phyloP scores from a whole-genome alignment of 371 early-diverging fungal genomes.

The Synchytrium microbalum region DNA sequence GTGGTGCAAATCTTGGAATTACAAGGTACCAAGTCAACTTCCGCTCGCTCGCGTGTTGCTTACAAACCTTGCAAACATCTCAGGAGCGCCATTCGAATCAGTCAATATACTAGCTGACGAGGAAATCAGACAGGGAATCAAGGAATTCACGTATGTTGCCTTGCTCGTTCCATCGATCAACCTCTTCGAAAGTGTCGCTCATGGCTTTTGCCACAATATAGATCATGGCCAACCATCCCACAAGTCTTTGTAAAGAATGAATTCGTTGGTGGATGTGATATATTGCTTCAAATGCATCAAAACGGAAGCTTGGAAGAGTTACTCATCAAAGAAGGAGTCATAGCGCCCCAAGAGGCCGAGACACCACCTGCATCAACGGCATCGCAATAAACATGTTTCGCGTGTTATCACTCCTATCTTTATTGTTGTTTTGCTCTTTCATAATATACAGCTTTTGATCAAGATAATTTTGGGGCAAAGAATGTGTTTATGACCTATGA shows the following conservation, averaged over 20 bases:
- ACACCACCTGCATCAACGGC: too few species aligned
- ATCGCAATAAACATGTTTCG: too few species aligned
- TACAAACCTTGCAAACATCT: conserved; percentile 53
- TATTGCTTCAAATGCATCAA: conserved; percentile 85
- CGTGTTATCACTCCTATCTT: too few species aligned
- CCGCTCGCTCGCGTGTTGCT: not conserved
- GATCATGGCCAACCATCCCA: conserved; percentile 96
- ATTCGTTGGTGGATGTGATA: conserved; percentile 97
- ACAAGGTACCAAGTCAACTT: conserved; percentile 46
- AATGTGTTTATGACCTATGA: too few species aligned
- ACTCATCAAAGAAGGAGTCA: conserved; percentile 70
- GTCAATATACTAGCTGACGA: conserved; percentile 85
- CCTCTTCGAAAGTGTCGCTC: conserved; percentile 1
- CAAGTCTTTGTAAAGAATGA: conserved; percentile 95
- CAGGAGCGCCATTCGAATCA: conserved; percentile 38
- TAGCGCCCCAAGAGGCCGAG: conserved; percentile 30
- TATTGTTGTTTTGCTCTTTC: too few species aligned
- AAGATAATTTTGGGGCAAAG: too few species aligned
- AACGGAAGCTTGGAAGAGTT: conserved; percentile 81
- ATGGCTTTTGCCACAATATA: conserved; percentile 11
- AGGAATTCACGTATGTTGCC: conserved; percentile 72
- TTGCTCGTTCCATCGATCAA: not conserved
- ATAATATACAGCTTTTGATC: too few species aligned
- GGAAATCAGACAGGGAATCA: conserved; percentile 84
- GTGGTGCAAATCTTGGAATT: conserved; percentile 81